Percentiles rank a stretch among this genome's conserved stretches.
phyloP scores from a whole-genome alignment of 2,329 filamentous ascomycete species.

The Cladosporium oxysporum region DNA sequence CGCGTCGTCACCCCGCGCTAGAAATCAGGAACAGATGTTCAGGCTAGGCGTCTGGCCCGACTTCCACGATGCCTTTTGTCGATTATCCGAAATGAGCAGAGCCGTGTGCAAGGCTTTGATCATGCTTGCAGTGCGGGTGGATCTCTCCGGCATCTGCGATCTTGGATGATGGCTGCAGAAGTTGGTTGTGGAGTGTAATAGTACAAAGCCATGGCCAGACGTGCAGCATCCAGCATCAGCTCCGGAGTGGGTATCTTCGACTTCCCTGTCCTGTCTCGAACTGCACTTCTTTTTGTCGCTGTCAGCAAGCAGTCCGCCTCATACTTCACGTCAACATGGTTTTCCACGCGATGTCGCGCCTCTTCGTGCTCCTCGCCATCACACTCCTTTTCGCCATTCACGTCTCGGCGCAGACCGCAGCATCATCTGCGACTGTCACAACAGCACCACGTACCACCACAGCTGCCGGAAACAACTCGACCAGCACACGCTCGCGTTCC shows the following conservation, averaged over 20 bases:
- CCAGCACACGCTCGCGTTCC: constrained; percentile 27
- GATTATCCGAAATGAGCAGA: constrained; percentile 19
- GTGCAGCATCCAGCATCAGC: neutral
- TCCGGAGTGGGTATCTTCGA: constrained; percentile 2
- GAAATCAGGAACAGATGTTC: constrained; percentile 15
- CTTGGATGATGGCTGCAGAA: constrained; percentile 9
- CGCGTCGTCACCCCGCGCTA: constrained; percentile 9
- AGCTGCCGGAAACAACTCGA: constrained; percentile 24
- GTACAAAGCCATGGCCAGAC: constrained; percentile 8
- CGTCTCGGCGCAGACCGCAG: constrained; percentile 22
- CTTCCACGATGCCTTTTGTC: neutral
- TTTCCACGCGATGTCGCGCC: constrained; percentile 11
- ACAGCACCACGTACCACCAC: constrained; percentile 30
- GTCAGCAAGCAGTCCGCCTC: neutral
- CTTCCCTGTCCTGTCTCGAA: neutral
- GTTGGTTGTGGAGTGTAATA: constrained; percentile 1
- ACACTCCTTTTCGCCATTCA: constrained; percentile 17
- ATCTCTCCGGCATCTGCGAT: neutral
- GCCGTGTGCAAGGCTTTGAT: constrained; percentile 4
- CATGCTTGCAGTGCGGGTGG: neutral
- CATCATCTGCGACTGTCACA: constrained; percentile 30
- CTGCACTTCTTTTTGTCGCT: neutral
- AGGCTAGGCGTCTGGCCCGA: constrained; percentile 15
- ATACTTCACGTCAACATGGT: neutral
- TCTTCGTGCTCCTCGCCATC: constrained; percentile 18